These are phyloP conservation scores for Sarocladium oryzae DNA, from an alignment of 2,329 filamentous ascomycete species.

Conservation along the genomic window DNA sequence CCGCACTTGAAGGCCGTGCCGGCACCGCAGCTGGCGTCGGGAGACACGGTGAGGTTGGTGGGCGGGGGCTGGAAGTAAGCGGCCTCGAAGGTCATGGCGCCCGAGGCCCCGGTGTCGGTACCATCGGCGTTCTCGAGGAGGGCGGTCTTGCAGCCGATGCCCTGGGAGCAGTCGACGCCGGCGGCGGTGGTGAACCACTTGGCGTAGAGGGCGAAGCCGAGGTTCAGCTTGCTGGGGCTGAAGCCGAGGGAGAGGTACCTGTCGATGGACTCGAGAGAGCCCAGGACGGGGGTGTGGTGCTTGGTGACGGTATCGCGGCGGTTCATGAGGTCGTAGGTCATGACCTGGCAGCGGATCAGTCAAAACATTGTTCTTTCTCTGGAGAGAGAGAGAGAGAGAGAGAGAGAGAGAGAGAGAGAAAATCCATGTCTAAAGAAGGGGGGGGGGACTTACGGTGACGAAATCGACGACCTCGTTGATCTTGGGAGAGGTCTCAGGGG, in stretches of 20 bases:
- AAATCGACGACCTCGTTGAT: constrained; percentile 58
- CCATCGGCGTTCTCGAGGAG: constrained; percentile 55
- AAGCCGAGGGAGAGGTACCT: constrained; percentile 56
- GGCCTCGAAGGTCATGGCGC: constrained; percentile 33
- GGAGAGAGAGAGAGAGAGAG: too few relatives aligned
- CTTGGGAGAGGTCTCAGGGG: constrained; percentile 43
- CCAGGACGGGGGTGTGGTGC: constrained; percentile 56
- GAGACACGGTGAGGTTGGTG: neutral
- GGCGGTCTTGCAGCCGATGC: constrained; percentile 53
- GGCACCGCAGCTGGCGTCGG: neutral
- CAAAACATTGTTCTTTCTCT: neutral
- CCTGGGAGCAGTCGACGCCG: constrained; percentile 34
- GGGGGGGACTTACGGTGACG: constrained; percentile 40
- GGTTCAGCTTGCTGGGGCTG: constrained; percentile 48
- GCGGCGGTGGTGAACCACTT: constrained; percentile 58
- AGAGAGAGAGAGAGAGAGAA: too few relatives aligned
- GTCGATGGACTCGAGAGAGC: constrained; percentile 48
- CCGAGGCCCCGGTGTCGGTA: constrained; percentile 46
- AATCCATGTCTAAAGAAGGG: too few relatives aligned
- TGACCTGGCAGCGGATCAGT: constrained; percentile 33
- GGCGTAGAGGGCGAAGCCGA: constrained; percentile 63
- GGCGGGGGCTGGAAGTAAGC: constrained; percentile 16
- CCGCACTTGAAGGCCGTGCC: neutral
- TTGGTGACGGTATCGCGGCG: constrained; percentile 58
- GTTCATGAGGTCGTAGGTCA: constrained; percentile 70